Conservation (phyloP, 805 yeast genomes). For the Barnettozyma populi region DNA sequence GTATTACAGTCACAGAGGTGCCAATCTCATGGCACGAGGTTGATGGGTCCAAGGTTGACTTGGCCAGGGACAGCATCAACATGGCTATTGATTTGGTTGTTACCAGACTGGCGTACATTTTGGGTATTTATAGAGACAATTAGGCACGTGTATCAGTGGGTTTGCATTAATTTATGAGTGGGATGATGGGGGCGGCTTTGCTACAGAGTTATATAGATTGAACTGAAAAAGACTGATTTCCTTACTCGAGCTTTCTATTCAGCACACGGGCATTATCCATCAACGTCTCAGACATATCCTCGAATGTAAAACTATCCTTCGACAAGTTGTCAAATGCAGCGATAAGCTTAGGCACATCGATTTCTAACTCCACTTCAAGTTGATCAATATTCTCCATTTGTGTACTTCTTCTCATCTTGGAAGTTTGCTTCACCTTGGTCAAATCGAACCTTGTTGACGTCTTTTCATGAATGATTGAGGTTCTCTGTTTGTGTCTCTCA, state of each 20-base stretch:
- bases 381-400: conserved; percentile 21
- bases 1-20: conserved; percentile 64
- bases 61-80: conserved; percentile 82
- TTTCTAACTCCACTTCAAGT: conserved; percentile 48
- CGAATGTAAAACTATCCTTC: conserved; percentile 48
- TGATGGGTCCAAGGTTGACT: conserved; percentile 87
- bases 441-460: conserved; percentile 70
- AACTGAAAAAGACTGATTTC: not conserved
- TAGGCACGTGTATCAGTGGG: not conserved
- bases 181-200: not conserved
- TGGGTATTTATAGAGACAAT: conserved; percentile 66
- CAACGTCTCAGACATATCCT: conserved; percentile 51
- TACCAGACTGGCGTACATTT: conserved; percentile 78
- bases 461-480: conserved; percentile 65
- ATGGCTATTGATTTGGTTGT: conserved; percentile 95
- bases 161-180: not conserved
- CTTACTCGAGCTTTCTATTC: conserved; percentile 18
- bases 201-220: not conserved
- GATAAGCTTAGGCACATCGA: conserved; percentile 39
- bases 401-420: conserved; percentile 23
- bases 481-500: conserved; percentile 67
- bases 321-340: conserved; percentile 35
- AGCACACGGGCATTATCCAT: conserved; percentile 52
- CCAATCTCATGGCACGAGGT: conserved; percentile 97
- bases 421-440: conserved; percentile 44